A percentile compares a stretch with the other conserved stretches of the same genome.
These are phyloP conservation scores for Astrephomene gubernaculifera DNA, from an alignment of 139 green algal species.

Conservation along the genomic window DNA sequence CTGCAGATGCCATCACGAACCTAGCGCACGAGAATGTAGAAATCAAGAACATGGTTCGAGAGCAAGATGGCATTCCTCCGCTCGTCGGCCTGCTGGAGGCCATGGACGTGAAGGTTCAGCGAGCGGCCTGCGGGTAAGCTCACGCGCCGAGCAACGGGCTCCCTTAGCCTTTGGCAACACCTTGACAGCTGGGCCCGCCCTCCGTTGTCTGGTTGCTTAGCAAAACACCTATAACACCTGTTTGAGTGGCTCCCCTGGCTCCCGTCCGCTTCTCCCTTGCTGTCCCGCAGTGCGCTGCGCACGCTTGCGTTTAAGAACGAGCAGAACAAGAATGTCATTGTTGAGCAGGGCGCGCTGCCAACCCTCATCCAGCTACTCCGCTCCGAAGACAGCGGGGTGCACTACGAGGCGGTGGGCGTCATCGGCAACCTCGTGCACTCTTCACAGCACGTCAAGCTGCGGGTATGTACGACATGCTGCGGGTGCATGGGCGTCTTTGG, in stretches of 20 bases:
- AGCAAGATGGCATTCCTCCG: constrained; percentile 92
- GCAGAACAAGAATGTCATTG: constrained; percentile 98
- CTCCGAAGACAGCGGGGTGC: constrained; percentile 87
- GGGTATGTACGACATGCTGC: too few species aligned
- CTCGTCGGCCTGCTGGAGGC: constrained; percentile 89
- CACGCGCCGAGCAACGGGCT: too few species aligned
- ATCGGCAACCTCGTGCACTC: constrained; percentile 98
- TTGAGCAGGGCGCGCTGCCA: constrained; percentile 90
- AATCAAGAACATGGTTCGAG: constrained; percentile 90
- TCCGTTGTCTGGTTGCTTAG: too few species aligned
- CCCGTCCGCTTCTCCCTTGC: background rate
- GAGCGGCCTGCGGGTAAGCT: constrained; percentile 62
- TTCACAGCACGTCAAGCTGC: constrained; percentile 62
- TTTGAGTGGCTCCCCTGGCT: too few species aligned
- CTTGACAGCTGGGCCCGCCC: too few species aligned
- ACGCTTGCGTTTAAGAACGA: constrained; percentile 99
- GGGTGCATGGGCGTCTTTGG: too few species aligned
- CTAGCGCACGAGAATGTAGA: constrained; percentile 95
- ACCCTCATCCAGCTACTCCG: constrained; percentile 97
- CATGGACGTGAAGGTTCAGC: constrained; percentile 91
- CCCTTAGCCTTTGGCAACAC: background rate
- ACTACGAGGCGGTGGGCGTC: constrained; percentile 99
- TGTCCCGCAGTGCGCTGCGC: constrained; percentile 73
- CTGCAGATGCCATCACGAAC: constrained; percentile 96
- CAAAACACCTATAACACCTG: too few species aligned